Evolutionary conservation across 306 rosid species (phyloP).

Genomic region (Inga laurina): DNA sequence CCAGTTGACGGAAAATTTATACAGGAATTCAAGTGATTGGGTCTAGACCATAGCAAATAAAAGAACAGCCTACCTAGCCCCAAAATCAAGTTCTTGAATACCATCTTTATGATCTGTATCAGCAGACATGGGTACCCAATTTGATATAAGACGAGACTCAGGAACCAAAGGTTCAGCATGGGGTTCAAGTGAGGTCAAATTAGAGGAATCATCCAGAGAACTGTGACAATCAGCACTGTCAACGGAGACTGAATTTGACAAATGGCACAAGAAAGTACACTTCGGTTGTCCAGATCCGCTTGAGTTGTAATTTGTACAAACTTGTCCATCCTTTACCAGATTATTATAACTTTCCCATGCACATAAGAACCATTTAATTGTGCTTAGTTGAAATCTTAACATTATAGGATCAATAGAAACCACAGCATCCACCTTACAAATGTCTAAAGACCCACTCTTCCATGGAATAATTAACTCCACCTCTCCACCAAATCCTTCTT

Average conservation of each 20-base stretch:
- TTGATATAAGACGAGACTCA: slow-evolving; percentile 68
- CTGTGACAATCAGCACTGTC: slow-evolving; percentile 39
- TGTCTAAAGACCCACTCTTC: slow-evolving; percentile 94
- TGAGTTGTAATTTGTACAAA: slow-evolving; percentile 34
- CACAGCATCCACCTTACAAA: slow-evolving; percentile 81
- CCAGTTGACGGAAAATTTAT: background rate
- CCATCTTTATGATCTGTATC: slow-evolving; percentile 42
- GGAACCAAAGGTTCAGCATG: slow-evolving; percentile 55
- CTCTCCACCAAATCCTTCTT: slow-evolving; percentile 87
- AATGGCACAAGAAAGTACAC: slow-evolving; percentile 39
- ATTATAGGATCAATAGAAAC: slow-evolving; percentile 71
- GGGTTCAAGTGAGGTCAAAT: slow-evolving; percentile 45
- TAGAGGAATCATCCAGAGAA: slow-evolving; percentile 37
- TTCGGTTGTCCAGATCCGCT: slow-evolving; percentile 45
- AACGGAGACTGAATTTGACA: slow-evolving; percentile 44
- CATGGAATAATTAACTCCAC: slow-evolving; percentile 83
- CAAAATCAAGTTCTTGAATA: slow-evolving; percentile 81
- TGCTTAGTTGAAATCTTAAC: slow-evolving; percentile 76
- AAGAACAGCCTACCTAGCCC: slow-evolving; percentile 70
- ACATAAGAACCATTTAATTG: slow-evolving; percentile 65
- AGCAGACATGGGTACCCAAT: slow-evolving; percentile 75
- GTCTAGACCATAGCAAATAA: slow-evolving; percentile 18
- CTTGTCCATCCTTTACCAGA: slow-evolving; percentile 49
- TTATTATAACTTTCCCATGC: slow-evolving; percentile 62
- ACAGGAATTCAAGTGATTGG: background rate